Base-by-base conservation (phyloP, 306 rosid genomes). In the Ochetophila trinervis region DNA sequence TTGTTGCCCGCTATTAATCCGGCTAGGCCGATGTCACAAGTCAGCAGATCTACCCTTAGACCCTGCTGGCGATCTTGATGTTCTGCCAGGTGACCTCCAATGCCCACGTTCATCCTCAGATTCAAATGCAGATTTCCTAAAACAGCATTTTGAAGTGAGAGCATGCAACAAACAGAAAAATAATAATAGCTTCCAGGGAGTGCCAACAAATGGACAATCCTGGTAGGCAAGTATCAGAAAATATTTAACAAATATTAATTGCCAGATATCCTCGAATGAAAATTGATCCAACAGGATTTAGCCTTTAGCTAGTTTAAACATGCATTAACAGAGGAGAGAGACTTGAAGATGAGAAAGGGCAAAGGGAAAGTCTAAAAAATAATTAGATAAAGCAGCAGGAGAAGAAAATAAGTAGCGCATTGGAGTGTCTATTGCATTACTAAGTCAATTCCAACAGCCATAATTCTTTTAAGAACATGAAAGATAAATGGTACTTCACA, bases 41-140 rank as follows among this genome's bases (percentile, higher is more conserved):
- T 87, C 95, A 1, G 84, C 75, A 53, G 95, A 87, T 58, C 95
- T 81, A 70, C 89, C 87, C 71, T 95, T 83, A 23, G 98, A 87
- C 36, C 96, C 86, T n/a, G 82, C 61, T 36, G 97, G 98, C n/a
- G 96, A 89, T 56, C 92, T 79, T 21, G 95, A 93, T 60, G 66
- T 80, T 76, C 88, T 82, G 54, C 74, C 78, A 2, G 79, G 83
- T 16, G 91, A 78, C 79, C 88, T 82, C 98, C 96, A 89, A 66
- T 80, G 82, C 53, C 75, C 84, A 23, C 82, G 83, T 47, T 70
- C 77, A 52, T 82, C 95, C 77, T 83, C 94, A 23, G 83, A 53
- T 37, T 78, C 85, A 50, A 73, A 83, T n/a, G 82, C 36, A 53
- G 96, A 6, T 86, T 87, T 92, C 81, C 98, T 92, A 74, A 21